phyloP scores from a whole-genome alignment of 768 basidiomycete genomes.

The Suillus fuscotomentosus region DNA sequence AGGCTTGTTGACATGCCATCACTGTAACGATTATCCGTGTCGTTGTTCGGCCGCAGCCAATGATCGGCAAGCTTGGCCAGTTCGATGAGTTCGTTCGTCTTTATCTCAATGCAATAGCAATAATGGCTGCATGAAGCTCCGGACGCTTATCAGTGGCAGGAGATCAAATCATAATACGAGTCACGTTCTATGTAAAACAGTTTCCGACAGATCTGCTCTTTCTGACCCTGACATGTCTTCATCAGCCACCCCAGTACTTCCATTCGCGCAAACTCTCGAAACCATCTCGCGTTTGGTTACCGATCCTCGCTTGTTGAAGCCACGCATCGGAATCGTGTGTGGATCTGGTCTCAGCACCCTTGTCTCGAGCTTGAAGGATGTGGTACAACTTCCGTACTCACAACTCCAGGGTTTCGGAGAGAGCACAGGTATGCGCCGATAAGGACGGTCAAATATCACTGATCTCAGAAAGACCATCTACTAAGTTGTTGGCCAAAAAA shows the following conservation, averaged over 20 bases:
- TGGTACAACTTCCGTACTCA: slow-evolving; percentile 61
- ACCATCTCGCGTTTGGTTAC: slow-evolving; percentile 15
- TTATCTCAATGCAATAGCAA: background rate
- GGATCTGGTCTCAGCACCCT: slow-evolving; percentile 84
- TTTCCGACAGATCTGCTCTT: background rate
- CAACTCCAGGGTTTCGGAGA: slow-evolving; percentile 70
- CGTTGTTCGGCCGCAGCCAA: no score
- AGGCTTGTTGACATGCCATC: background rate
- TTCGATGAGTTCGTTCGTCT: background rate
- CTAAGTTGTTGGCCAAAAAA: slow-evolving; percentile 79
- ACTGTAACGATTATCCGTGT: no score
- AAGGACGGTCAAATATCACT: background rate
- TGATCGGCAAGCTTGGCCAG: background rate
- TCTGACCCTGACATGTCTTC: background rate
- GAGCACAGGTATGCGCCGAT: slow-evolving; percentile 61
- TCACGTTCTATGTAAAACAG: background rate
- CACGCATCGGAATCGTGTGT: slow-evolving; percentile 80
- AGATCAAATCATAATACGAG: background rate
- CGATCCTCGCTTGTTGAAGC: slow-evolving; percentile 41
- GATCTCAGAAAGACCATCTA: background rate
- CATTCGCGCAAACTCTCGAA: slow-evolving; percentile 1
- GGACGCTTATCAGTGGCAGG: background rate
- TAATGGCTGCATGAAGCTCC: background rate
- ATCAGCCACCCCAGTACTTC: background rate
- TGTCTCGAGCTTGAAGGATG: slow-evolving; percentile 55